Conservation (phyloP, 495 filamentous ascomycete genomes). For the Xylaria cubensis region DNA sequence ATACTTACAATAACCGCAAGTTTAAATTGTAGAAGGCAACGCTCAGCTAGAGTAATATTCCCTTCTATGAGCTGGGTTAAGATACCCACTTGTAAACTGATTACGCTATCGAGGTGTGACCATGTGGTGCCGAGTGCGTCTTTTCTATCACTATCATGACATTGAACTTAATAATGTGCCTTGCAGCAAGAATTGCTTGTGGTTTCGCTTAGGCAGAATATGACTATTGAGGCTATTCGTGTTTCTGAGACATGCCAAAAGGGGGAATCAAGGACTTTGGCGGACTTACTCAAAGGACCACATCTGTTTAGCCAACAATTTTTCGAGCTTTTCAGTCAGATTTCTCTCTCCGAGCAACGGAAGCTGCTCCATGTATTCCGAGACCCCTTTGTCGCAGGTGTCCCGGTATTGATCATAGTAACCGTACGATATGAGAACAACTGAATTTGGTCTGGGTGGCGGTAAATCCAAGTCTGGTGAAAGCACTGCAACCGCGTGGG, state of each 20-base stretch:
- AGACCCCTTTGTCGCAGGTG: not conserved
- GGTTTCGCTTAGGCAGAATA: too few species aligned
- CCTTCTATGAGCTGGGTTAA: not conserved
- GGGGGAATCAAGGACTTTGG: too few species aligned
- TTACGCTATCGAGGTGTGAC: not conserved
- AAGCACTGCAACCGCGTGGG: not conserved
- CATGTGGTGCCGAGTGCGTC: not conserved
- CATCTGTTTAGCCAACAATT: not conserved
- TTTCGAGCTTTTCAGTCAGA: not conserved
- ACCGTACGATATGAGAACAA: not conserved
- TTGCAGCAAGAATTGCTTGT: too few species aligned
- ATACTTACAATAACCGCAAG: not conserved
- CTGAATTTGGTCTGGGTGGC: not conserved
- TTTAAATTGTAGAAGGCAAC: not conserved
- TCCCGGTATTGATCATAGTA: not conserved
- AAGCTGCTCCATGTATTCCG: not conserved
- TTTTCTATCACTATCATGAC: too few species aligned
- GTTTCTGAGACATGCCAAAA: too few species aligned
- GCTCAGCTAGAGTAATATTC: conserved; percentile 7
- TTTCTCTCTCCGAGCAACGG: not conserved
- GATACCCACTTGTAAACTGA: not conserved
- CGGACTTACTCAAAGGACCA: conserved; percentile 1
- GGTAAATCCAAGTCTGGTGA: not conserved
- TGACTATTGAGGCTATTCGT: too few species aligned
- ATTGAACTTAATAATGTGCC: too few species aligned